Base-by-base conservation (phyloP, 495 filamentous ascomycete genomes). In the Aspergillus leporis region DNA sequence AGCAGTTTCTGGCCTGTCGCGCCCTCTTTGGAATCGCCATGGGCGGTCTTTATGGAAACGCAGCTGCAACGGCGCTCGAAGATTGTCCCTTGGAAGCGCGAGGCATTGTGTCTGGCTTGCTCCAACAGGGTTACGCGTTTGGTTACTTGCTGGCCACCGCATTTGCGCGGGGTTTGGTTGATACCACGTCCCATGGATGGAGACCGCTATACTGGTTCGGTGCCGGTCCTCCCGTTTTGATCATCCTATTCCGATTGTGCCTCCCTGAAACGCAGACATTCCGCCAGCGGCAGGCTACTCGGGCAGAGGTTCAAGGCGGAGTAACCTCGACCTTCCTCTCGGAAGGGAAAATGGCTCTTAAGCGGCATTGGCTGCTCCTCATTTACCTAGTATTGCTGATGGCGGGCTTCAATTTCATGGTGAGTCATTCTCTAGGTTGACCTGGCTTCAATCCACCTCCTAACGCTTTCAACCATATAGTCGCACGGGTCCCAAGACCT, bases 321-420 rank as follows among this genome's bases (percentile, higher is more conserved):
- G 77, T 82, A 10, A 78, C 78, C 7, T 75, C 76, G 34, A 89
- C 85, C 2, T 95, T 95, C 69, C 22, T 93, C 12, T 69, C 76
- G 0, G 90, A 94, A 71, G 90, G 90, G 30, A 89, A 88, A 63
- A 85, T 91, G 1, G 90, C 89, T 0, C 61, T 95, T 13, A 85
- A 83, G 64, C 81, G 82, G 14, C 89, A 96, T 68, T 94, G 91
- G 91, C 52, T 92, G 18, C 70, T 96, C 5, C 75, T 94, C 34
- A 75, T 86, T 51, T 96, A 96, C 71, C 76, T 94, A 34, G 90
- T 96, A 19, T 71, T 94, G 19, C 77, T 96, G 16, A 94, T 94
- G 91, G 85, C 91, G 7, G 91, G 91, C 0, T 93, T 96, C 80
- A 96, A 94, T 70, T 94, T 93, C 71, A 91, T 93, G 90, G 59